A percentile compares a stretch with the other conserved stretches of the same genome.
Evolutionary conservation across 257 asterid species (phyloP).

Genomic region (Solanum rostratum): DNA sequence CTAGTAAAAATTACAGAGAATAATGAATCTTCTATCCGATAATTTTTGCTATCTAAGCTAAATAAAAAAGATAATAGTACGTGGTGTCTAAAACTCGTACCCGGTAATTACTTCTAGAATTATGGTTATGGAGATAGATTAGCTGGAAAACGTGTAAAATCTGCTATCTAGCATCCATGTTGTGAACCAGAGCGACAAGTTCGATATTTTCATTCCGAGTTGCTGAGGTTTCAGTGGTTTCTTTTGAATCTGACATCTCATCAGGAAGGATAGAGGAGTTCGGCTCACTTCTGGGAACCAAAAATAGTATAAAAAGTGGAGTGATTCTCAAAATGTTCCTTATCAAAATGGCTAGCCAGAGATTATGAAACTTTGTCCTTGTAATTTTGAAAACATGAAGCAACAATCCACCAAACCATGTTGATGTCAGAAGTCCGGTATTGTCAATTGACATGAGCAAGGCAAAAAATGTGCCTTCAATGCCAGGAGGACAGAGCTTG

Average conservation of each 20-base stretch:
- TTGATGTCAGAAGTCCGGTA: slow-evolving; percentile 67
- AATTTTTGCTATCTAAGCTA: not conserved
- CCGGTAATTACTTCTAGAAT: not conserved
- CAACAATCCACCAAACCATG: slow-evolving; percentile 80
- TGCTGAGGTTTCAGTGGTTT: slow-evolving; percentile 17
- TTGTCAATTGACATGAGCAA: slow-evolving; percentile 87
- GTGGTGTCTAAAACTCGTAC: not conserved
- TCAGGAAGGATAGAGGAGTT: slow-evolving; percentile 39
- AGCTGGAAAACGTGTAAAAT: not conserved
- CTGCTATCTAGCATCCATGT: slow-evolving; percentile 25
- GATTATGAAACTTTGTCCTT: slow-evolving; percentile 42
- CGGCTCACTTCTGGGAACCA: slow-evolving; percentile 65
- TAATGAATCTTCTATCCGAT: not conserved
- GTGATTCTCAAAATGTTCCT: slow-evolving; percentile 50
- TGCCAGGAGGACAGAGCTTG: slow-evolving; percentile 81
- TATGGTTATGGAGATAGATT: not conserved
- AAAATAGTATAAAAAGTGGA: slow-evolving; percentile 48
- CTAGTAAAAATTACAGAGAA: not conserved
- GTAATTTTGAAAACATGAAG: slow-evolving; percentile 63
- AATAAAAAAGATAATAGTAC: not conserved
- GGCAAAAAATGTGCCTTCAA: slow-evolving; percentile 90
- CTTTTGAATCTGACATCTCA: slow-evolving; percentile 22
- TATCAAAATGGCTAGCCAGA: slow-evolving; percentile 74
- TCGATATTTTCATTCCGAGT: slow-evolving; percentile 49
- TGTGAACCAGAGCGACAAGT: slow-evolving; percentile 60